Evolutionary conservation across 805 yeast genomes (phyloP), one percentile per base, ranked within the genome.

Genomic region (Kockiozyma suomiensis): DNA sequence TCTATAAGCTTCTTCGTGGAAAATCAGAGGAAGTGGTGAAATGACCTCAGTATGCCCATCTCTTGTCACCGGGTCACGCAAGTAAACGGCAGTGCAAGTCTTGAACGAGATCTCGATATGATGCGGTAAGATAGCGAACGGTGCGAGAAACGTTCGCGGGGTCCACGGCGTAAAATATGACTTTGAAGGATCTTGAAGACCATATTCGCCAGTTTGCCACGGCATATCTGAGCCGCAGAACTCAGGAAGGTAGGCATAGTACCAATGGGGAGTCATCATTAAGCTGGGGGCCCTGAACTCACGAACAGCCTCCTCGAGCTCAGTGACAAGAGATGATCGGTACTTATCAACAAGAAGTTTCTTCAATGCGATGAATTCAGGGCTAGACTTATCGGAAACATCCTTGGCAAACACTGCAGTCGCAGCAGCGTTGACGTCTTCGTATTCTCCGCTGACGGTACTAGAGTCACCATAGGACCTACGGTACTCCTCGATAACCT

Each of bases 11-110:
- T 96, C 85, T 77, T 92, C 94, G 70, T 93, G 97, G 66, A 85
- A 84, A 61, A 85, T 86, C 64, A 84, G 79, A 40, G 86, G 85
- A 74, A 87, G 90, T 56, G 99, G 99, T 58, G 97, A 80, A 64
- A 94, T 88, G 61, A 94, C 96, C 78, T 94, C 99, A 33, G 97
- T 88, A 72, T 89, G 92, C 58, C 97, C 97, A 5, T 97, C 97
- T 74, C 97, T 84, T 13, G 97, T 96, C 51, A 94, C 91, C 15
- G 99, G 99, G 74, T 94, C 96, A 76, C 97, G 87, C 74, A 94
- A 76, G 75, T 93, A 94, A n/a, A 94, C 88, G 4, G 97, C 97
- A 73, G 92, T 97, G 73, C 98, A 93, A 4, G 97, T 90, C 64
- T 83, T 82, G 74, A 89, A 93, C 23, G 96, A 88, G 47, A 94